Evolutionary conservation across 2,329 filamentous ascomycete genomes (phyloP).

Genomic region (Exophiala viscosa): DNA sequence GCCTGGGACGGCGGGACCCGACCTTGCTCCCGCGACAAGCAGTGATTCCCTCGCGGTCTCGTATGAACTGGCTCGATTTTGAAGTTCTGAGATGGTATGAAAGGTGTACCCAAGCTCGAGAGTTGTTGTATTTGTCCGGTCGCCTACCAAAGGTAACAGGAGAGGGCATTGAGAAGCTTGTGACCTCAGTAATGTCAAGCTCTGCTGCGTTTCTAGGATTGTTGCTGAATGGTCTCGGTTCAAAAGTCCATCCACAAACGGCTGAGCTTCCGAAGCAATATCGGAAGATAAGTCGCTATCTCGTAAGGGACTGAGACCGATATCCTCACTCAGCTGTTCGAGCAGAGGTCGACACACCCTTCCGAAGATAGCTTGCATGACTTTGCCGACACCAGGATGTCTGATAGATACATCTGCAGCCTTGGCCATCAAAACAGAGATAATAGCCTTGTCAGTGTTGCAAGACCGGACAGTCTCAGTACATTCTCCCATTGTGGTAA

Average conservation of each 20-base stretch:
- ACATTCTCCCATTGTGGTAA: constrained; percentile 6
- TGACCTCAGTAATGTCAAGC: constrained; percentile 12
- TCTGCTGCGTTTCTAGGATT: constrained; percentile 10
- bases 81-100: constrained; percentile 8
- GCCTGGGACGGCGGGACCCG: constrained; percentile 1
- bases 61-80: constrained; percentile 10
- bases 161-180: constrained; percentile 10
- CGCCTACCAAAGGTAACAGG: constrained; percentile 1
- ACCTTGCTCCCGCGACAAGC: constrained; percentile 1
- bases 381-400: constrained; percentile 1
- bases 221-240: not conserved
- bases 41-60: constrained; percentile 13
- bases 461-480: not conserved
- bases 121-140: not conserved
- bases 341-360: constrained; percentile 7
- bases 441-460: constrained; percentile 6
- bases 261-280: not conserved
- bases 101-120: constrained; percentile 13
- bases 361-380: constrained; percentile 12
- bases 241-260: constrained; percentile 4
- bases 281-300: not conserved
- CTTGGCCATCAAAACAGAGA: constrained; percentile 8
- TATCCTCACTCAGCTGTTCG: constrained; percentile 6
- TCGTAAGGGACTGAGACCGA: constrained; percentile 8
- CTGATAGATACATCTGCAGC: constrained; percentile 3